phyloP scores from a whole-genome alignment of 768 basidiomycete genomes.

The Lentinula edodes region DNA sequence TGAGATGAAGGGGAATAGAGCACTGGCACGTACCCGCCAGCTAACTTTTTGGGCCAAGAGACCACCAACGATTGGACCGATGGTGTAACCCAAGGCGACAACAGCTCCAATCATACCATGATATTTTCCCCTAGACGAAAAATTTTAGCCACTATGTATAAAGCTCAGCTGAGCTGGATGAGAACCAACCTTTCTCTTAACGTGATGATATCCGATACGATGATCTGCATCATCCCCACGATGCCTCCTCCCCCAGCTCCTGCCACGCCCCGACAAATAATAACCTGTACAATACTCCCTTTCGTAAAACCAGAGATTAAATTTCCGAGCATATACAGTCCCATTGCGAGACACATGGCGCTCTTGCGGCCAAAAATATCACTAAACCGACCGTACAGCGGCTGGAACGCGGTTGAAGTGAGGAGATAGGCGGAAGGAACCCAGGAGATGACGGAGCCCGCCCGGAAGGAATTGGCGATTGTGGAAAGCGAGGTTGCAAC shows the following conservation, averaged over 20 bases:
- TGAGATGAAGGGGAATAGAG: not conserved
- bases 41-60: constrained; percentile 53
- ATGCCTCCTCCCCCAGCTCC: constrained; percentile 71
- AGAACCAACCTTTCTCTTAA: constrained; percentile 50
- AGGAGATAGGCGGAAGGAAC: constrained; percentile 69
- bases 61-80: constrained; percentile 68
- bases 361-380: constrained; percentile 67
- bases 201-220: constrained; percentile 71
- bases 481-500: constrained; percentile 70
- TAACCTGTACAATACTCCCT: constrained; percentile 53
- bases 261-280: constrained; percentile 62
- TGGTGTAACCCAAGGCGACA: constrained; percentile 53
- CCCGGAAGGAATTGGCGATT: constrained; percentile 58
- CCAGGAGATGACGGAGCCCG: constrained; percentile 61
- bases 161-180: not conserved
- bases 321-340: constrained; percentile 59
- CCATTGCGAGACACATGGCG: constrained; percentile 47
- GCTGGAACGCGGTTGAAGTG: constrained; percentile 61
- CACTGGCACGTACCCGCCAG: constrained; percentile 43
- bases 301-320: constrained; percentile 59
- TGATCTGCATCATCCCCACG: constrained; percentile 63
- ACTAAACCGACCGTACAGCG: constrained; percentile 54
- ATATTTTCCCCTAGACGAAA: constrained; percentile 55
- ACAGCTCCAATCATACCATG: constrained; percentile 65
- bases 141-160: not conserved